Conservation (phyloP, 2,329 filamentous ascomycete species). For the Aspergillus sp. region DNA sequence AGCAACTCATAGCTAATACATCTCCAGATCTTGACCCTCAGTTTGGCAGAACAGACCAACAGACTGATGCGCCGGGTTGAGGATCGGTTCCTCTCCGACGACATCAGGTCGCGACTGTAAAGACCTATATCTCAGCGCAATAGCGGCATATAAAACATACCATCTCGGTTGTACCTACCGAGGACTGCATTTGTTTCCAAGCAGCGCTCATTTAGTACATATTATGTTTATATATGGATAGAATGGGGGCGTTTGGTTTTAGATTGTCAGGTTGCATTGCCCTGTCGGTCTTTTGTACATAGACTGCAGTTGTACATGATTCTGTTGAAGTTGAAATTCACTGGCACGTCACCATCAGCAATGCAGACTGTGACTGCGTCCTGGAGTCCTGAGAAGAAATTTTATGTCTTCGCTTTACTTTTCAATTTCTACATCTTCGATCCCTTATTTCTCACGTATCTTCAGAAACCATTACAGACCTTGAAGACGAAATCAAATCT, state of each 20-base stretch:
- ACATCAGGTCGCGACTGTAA: conserved; percentile 43
- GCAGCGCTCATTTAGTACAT: not conserved
- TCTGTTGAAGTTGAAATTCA: no score
- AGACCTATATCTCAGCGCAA: not conserved
- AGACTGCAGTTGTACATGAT: no score
- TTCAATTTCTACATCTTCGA: no score
- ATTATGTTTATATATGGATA: conserved; percentile 7
- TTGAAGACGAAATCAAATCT: no score
- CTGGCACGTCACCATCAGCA: no score
- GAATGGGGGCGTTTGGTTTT: conserved; percentile 15
- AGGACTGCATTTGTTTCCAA: not conserved
- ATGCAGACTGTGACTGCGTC: no score
- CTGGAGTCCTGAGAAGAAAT: no score
- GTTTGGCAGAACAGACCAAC: conserved; percentile 92
- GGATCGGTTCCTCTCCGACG: conserved; percentile 46
- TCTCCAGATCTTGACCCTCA: conserved; percentile 71
- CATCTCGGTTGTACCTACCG: not conserved
- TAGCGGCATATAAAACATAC: not conserved
- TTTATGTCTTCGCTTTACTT: no score
- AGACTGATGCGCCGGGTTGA: conserved; percentile 82
- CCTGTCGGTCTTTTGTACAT: no score
- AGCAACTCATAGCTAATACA: conserved; percentile 14
- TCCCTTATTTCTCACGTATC: no score
- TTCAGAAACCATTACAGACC: no score
- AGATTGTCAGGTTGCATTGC: conserved; percentile 2